Evolutionary conservation across 306 rosid species (phyloP), one percentile per base, ranked within the genome.

Genomic region (Ziziphus jujuba): DNA sequence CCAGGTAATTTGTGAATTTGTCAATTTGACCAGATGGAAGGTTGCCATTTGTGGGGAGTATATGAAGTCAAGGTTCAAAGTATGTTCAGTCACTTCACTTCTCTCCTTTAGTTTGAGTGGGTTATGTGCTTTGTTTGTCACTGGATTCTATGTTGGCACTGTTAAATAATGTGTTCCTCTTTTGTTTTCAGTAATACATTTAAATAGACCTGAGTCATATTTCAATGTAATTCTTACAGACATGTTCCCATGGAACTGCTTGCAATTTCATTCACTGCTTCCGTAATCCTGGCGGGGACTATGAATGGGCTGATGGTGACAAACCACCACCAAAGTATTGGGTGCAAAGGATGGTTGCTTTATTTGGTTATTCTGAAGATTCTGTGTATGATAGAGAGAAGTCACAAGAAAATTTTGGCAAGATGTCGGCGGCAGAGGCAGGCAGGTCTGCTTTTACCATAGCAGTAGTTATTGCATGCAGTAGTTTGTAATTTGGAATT

Each of bases 251-350:
- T 70, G 97, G 98, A 78, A 83, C 88, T 24, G 86, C 97, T 25
- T 92, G 97, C 88, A 92, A 92, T 81, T 92, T 92, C 78, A 92
- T 92, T 72, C 98, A 92, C 72, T 87, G 97, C 82, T 87, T 92
- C 76, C 88, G 76, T 45, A 92, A 92, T 86, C 98, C 98, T 76
- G 92, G 98, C 21, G 90, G 91, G 47, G 93, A 92, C 71, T 92
- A 92, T 84, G 97, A 84, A 80, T 92, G 98, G 98, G 97, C 93
- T 40, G 96, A 92, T 78, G 72, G 79, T 63, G 98, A 92, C 75
- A 87, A 73, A 83, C 89, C 95, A 28, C 95, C 96, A 28, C 97
- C 97, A 71, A 85, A 73, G 54, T 84, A 72, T 86, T 93, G 98
- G 98, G 72, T 88, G 67, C 70, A 69, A 68, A 80, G 84, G 72